A percentile compares a stretch with the other conserved stretches of the same genome.
Conservation (phyloP, 345 rosid genomes). For the Acer negundo region DNA sequence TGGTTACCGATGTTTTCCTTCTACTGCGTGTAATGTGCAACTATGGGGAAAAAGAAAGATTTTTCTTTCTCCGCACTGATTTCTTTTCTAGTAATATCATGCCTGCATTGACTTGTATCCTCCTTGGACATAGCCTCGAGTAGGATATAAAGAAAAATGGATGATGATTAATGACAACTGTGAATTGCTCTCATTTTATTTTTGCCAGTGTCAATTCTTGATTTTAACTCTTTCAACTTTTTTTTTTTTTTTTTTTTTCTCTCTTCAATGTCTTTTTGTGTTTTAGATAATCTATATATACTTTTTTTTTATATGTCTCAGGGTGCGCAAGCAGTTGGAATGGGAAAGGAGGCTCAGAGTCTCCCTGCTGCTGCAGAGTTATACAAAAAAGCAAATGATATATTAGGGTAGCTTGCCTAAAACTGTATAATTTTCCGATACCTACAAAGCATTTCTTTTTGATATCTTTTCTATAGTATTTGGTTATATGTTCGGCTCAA, state of each 20-base stretch:
- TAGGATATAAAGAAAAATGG: not conserved
- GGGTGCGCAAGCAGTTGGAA: constrained; percentile 98
- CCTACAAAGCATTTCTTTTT: not conserved
- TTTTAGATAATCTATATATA: not conserved
- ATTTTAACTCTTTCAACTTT: not conserved
- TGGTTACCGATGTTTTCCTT: not conserved
- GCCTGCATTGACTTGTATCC: not conserved
- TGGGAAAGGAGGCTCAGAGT: constrained; percentile 91
- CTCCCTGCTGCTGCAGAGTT: constrained; percentile 76
- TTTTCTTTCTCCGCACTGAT: not conserved
- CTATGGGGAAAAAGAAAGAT: not conserved
- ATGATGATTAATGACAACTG: not conserved
- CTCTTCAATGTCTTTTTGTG: not conserved
- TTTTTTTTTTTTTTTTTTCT: not conserved
- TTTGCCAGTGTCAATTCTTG: not conserved
- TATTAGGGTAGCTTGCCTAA: constrained; percentile 51
- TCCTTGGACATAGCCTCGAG: not conserved
- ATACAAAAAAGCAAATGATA: constrained; percentile 79
- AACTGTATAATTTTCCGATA: not conserved
- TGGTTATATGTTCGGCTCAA: not conserved
- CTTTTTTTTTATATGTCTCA: constrained; percentile 20
- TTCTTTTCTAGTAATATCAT: too few species aligned
- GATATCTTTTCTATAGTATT: not conserved
- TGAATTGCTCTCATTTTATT: not conserved
- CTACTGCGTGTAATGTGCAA: not conserved